These are phyloP conservation scores for Herpetomonas tarakana DNA, from an alignment of 208 protist genomes.

Conservation along the genomic window DNA sequence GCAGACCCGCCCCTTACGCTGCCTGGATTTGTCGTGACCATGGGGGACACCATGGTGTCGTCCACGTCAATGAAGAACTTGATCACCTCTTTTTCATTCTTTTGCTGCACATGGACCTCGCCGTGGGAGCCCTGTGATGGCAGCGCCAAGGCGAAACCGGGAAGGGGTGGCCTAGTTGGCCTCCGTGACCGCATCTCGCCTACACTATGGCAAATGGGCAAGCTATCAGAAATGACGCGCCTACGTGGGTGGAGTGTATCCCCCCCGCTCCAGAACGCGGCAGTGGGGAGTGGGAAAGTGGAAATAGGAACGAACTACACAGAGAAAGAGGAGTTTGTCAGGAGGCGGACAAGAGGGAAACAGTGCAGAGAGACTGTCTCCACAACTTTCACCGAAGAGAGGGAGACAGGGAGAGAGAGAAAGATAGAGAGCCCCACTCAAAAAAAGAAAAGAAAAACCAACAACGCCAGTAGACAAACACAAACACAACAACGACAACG, in stretches of 20 bases:
- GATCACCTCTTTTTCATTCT: slow-evolving; percentile 57
- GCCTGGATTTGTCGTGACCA: slow-evolving; percentile 48
- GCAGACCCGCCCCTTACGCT: not conserved
- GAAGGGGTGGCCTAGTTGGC: slow-evolving; percentile 20
- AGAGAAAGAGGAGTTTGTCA: no score
- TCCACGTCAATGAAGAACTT: slow-evolving; percentile 79
- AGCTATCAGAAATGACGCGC: not conserved
- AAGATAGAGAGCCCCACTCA: no score
- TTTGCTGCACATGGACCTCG: slow-evolving; percentile 69
- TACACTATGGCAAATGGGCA: not conserved
- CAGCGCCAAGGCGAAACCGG: slow-evolving; percentile 45
- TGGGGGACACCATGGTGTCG: slow-evolving; percentile 69
- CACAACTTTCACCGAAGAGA: no score
- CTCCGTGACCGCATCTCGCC: slow-evolving; percentile 40
- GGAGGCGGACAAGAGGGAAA: no score
- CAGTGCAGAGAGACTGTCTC: no score
- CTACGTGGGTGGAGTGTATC: no score
- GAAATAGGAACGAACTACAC: no score
- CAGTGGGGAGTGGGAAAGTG: no score
- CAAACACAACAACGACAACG: not conserved
- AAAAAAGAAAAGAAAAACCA: slow-evolving; percentile 9
- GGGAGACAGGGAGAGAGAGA: slow-evolving; percentile 14
- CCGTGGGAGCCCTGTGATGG: slow-evolving; percentile 35
- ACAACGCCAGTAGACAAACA: slow-evolving; percentile 2
- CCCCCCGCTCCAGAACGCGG: no score